phyloP scores from a whole-genome alignment of 306 rosid species.

The Begonia peltatifolia region DNA sequence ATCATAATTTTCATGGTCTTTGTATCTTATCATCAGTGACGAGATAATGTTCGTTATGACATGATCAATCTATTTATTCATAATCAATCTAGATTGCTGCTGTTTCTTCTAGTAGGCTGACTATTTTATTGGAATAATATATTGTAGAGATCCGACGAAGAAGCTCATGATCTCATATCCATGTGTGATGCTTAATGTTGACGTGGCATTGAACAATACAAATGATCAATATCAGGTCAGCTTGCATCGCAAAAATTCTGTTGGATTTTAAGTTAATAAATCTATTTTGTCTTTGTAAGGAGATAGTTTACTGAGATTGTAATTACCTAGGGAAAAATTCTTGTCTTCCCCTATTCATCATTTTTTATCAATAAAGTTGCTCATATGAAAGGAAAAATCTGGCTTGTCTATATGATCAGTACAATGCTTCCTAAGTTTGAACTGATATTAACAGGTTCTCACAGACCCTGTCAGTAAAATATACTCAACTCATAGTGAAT shows the following conservation, averaged over 20 bases:
- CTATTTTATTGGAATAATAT: slow-evolving; percentile 11
- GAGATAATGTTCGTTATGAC: too few species aligned
- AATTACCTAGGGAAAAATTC: not conserved
- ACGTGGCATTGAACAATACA: slow-evolving; percentile 92
- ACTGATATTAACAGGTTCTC: slow-evolving; percentile 49
- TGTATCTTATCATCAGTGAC: not conserved
- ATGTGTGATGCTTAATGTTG: slow-evolving; percentile 98
- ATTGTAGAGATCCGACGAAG: slow-evolving; percentile 69
- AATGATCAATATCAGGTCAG: slow-evolving; percentile 97
- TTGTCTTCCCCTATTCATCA: slow-evolving; percentile 1
- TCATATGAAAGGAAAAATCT: too few species aligned
- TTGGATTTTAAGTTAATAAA: too few species aligned
- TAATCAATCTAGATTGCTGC: too few species aligned
- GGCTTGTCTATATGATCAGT: slow-evolving; percentile 8
- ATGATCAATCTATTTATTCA: too few species aligned
- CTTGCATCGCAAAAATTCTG: slow-evolving; percentile 4
- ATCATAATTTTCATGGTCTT: slow-evolving; percentile 4
- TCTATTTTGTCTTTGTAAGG: too few species aligned
- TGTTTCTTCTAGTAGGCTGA: slow-evolving; percentile 9
- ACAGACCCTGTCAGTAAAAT: slow-evolving; percentile 47
- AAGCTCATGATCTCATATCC: slow-evolving; percentile 96
- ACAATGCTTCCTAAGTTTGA: slow-evolving; percentile 14
- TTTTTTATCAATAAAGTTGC: too few species aligned
- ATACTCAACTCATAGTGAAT: slow-evolving; percentile 79
- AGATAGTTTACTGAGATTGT: slow-evolving; percentile 5